Base-by-base conservation (phyloP, 345 rosid species). In the Hevea brasiliensis region DNA sequence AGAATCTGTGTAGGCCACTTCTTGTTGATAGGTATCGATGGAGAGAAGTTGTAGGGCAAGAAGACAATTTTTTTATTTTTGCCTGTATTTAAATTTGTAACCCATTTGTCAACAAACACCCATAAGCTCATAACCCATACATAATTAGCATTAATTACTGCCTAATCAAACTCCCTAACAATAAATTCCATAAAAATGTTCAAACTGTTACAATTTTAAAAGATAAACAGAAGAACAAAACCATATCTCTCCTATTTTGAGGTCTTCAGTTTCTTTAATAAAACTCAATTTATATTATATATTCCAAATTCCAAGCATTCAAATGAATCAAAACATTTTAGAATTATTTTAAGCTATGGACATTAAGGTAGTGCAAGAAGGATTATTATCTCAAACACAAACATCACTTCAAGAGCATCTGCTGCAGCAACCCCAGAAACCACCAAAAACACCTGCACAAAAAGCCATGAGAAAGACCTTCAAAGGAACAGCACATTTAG, bases 401-500 rank as follows among this genome's bases (percentile, higher is more conserved):
- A 53, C 48, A 57, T 14, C 44, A 69, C 58, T 79, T 44, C 73
- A 70, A 2, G 80, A 70, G 67, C 57, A 50, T 35, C 60, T 48
- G 17, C 8, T 20, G 7, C 15, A 61, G 13, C 15, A 61, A 55
- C 15, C 63, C 40, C 70, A 53, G 72, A 83, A 57, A 57, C 77
- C 73, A 42, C 85, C 82, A 0, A 90, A 87, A 77, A 88, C 89
- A 8, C 83, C 79, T 42, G 71, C 79, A 59, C 84, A 82, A 54
- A 89, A 74, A 68, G 82, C 79, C 6, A 58, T 79, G 23, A 84
- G 90, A 57, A 89, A 87, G 71, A 85, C 94, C 41, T 88, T 87
- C 75, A 90, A 90, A 86, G 88, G 93, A 40, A 85, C 94, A 7
- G 83, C 88, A 7, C 65, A 77, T 64, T 27, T 91, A 20, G 67